Evolutionary conservation across 1,139 yeast species (phyloP).

Genomic region (Lodderomyces elongisporus): DNA sequence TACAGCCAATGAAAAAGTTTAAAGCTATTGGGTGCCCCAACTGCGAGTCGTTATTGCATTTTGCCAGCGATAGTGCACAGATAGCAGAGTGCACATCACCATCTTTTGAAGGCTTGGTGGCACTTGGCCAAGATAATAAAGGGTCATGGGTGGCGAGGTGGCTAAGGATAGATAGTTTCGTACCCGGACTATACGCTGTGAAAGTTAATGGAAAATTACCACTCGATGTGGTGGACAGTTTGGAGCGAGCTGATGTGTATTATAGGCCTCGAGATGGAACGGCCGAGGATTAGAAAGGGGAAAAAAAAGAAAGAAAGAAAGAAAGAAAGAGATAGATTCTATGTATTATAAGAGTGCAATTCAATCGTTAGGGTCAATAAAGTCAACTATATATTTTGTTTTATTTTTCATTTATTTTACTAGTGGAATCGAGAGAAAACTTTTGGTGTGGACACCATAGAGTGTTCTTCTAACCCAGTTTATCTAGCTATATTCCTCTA

Average conservation of each 20-base stretch:
- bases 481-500: no score
- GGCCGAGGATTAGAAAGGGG: conserved; percentile 58
- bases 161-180: conserved; percentile 87
- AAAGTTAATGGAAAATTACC: conserved; percentile 91
- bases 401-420: conserved; percentile 11
- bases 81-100: conserved; percentile 94
- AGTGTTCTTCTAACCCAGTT: no score
- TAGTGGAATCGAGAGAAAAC: no score
- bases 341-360: conserved; percentile 2
- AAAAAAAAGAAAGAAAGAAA: not conserved
- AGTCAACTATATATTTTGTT: no score
- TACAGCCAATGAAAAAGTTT: conserved; percentile 71
- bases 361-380: conserved; percentile 7
- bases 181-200: conserved; percentile 89
- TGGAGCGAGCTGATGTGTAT: conserved; percentile 67
- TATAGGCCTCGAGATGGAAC: conserved; percentile 97
- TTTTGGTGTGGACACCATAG: no score
- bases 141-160: conserved; percentile 97
- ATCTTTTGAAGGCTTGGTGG: conserved; percentile 92
- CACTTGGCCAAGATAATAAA: conserved; percentile 74
- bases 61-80: conserved; percentile 77
- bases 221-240: conserved; percentile 70
- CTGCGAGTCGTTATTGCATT: conserved; percentile 81
- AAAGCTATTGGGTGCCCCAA: conserved; percentile 93
- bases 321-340: not conserved